Base-by-base conservation (phyloP, 2,329 filamentous ascomycete species). In the Beauveria australis region DNA sequence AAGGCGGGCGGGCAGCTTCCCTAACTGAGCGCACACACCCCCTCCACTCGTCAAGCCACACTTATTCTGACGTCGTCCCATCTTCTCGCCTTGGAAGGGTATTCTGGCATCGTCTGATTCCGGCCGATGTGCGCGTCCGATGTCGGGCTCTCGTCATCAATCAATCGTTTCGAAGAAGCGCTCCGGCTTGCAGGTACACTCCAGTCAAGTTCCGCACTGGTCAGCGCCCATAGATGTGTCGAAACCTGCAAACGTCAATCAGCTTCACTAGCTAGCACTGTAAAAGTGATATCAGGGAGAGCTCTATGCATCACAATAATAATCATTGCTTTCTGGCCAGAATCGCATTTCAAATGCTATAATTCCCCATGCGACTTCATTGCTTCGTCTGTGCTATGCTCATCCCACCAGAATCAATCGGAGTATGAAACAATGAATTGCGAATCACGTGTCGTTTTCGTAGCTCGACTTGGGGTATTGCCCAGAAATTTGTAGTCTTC, bases 31-130 rank as follows among this genome's bases (percentile, higher is more conserved):
- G 24, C 24, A 4, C 22, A n/a, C 41, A n/a, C 18, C 57, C 52
- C 52, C 46, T 33, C 44, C 37, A 52, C 53, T 12, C 22, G 40
- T 56, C 53, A 47, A 61, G 60, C 60, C 60, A 61, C 60, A 61
- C 22, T 48, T 52, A 30, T 24, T 33, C 44, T 30, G 44, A 61
- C 60, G 60, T 61, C 53, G 48, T 61, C 52, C 43, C 59, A 28
- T 48, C 51, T 43, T 55, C 30, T 18, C 44, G 52, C 52, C 37
- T 53, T 7, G 10, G 19, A 47, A 22, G 30, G n/a, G 14, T 22
- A 7, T 43, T 30, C 19, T 52, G 46, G 10, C 18, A 40, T 52
- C 49, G 37, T 22, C 40, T 47, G 14, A 2, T 22, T 16, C 12
- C 28, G 16, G 16, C 22, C 28, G 28, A 24, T 19, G 40, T 18